Evolutionary conservation across 306 rosid species (phyloP).

Genomic region (Dicorynia guianensis): DNA sequence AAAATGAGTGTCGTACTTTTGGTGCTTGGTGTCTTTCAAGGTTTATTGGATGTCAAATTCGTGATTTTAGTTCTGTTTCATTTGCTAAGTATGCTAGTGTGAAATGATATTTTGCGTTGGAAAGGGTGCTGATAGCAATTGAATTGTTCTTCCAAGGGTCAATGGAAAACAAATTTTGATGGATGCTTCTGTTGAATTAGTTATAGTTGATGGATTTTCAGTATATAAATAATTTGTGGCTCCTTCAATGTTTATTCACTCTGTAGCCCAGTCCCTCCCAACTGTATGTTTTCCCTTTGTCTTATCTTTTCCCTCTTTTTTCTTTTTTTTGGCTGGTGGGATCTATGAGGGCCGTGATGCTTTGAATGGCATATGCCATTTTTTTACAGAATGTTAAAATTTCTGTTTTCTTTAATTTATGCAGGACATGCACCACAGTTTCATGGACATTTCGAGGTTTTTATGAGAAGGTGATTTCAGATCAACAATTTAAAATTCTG

Average conservation of each 20-base stretch:
- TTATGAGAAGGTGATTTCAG: slow-evolving; percentile 85
- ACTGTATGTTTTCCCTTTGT: neutral
- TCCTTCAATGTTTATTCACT: slow-evolving; percentile 6
- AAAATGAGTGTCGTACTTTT: slow-evolving; percentile 8
- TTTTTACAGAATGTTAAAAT: slow-evolving; percentile 18
- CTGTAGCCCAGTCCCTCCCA: neutral
- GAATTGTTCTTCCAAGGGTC: neutral
- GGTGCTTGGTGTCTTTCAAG: slow-evolving; percentile 32
- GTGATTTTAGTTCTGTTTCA: slow-evolving; percentile 1
- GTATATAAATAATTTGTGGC: neutral
- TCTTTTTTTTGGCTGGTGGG: neutral
- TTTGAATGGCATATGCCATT: slow-evolving; percentile 11
- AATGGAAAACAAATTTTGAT: slow-evolving; percentile 4
- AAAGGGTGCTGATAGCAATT: slow-evolving; percentile 26
- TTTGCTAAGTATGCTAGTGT: neutral
- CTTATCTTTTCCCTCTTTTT: neutral
- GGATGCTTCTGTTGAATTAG: slow-evolving; percentile 26
- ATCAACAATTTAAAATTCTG: neutral
- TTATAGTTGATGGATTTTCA: slow-evolving; percentile 35
- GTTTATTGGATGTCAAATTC: slow-evolving; percentile 28
- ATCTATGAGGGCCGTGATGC: neutral
- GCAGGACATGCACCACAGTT: slow-evolving; percentile 98
- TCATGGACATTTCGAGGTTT: slow-evolving; percentile 99
- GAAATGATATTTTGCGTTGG: slow-evolving; percentile 20
- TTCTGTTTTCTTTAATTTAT: slow-evolving; percentile 37